Percentiles rank a stretch among this genome's conserved stretches.
Evolutionary conservation across 2,329 filamentous ascomycete genomes (phyloP).

Genomic region (Acephala macrosclerotiorum): DNA sequence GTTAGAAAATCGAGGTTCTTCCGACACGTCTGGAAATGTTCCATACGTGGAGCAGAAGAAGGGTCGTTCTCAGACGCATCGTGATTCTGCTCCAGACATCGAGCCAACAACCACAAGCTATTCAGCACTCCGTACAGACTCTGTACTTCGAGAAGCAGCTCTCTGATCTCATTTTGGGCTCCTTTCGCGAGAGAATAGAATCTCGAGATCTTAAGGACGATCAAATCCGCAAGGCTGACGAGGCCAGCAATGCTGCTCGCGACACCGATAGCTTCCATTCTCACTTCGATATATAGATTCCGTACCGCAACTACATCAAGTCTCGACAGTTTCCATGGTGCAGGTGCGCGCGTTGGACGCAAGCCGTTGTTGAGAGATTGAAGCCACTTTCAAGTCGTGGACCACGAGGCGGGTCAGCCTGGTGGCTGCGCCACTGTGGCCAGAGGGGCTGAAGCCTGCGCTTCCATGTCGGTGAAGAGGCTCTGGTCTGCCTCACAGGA

Average conservation of each 20-base stretch:
- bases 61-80: not conserved
- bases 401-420: not conserved
- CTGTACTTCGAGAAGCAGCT: slow-evolving; percentile 20
- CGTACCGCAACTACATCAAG: not conserved
- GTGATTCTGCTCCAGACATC: slow-evolving; percentile 21
- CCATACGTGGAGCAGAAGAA: slow-evolving; percentile 15
- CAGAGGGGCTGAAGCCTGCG: too few species aligned
- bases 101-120: slow-evolving; percentile 22
- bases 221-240: slow-evolving; percentile 24
- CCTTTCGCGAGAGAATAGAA: slow-evolving; percentile 22
- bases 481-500: not conserved
- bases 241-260: slow-evolving; percentile 24
- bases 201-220: slow-evolving; percentile 22
- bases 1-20: slow-evolving; percentile 23
- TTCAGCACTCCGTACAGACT: slow-evolving; percentile 26
- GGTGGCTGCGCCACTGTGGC: slow-evolving; percentile 1
- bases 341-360: not conserved
- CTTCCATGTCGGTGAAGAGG: too few species aligned
- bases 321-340: not conserved
- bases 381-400: not conserved
- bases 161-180: slow-evolving; percentile 18
- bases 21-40: slow-evolving; percentile 26
- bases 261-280: slow-evolving; percentile 23
- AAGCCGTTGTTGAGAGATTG: not conserved
- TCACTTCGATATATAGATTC: not conserved